These are phyloP conservation scores for Ceratocystis colombiana DNA, from an alignment of 2,329 filamentous ascomycete species.

Conservation along the genomic window DNA sequence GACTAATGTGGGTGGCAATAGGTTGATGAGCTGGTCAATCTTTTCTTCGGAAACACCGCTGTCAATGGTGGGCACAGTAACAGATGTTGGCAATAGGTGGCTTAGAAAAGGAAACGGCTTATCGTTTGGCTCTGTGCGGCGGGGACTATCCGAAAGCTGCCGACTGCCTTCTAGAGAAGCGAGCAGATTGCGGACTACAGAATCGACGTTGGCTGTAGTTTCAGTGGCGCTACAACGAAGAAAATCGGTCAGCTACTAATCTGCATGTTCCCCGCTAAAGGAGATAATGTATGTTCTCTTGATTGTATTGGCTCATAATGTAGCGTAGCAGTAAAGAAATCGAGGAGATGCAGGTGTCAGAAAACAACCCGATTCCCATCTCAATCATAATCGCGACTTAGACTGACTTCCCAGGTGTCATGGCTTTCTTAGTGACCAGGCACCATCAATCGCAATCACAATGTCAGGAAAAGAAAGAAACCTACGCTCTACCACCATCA, in stretches of 20 bases:
- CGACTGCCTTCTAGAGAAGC: slow-evolving; percentile 60
- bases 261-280: not conserved
- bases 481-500: slow-evolving; percentile 99
- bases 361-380: not conserved
- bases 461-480: slow-evolving; percentile 34
- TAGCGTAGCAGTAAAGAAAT: slow-evolving; percentile 18
- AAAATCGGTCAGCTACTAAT: slow-evolving; percentile 16
- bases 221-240: slow-evolving; percentile 45
- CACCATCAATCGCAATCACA: slow-evolving; percentile 4
- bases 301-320: slow-evolving; percentile 19
- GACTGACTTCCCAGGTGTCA: not conserved
- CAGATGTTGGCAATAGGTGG: slow-evolving; percentile 69
- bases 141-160: slow-evolving; percentile 34
- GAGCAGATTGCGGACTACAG: slow-evolving; percentile 79
- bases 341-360: not conserved
- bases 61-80: slow-evolving; percentile 68
- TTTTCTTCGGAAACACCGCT: slow-evolving; percentile 48
- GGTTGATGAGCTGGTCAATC: slow-evolving; percentile 64
- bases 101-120: slow-evolving; percentile 72
- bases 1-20: slow-evolving; percentile 69
- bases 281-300: slow-evolving; percentile 18
- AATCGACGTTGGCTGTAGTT: slow-evolving; percentile 57
- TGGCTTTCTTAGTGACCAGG: slow-evolving; percentile 5
- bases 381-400: not conserved
- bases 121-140: slow-evolving; percentile 34